Percentiles rank a stretch among this genome's conserved stretches.
Conservation (phyloP, 2,329 filamentous ascomycete genomes). For the Fusarium napiforme region DNA sequence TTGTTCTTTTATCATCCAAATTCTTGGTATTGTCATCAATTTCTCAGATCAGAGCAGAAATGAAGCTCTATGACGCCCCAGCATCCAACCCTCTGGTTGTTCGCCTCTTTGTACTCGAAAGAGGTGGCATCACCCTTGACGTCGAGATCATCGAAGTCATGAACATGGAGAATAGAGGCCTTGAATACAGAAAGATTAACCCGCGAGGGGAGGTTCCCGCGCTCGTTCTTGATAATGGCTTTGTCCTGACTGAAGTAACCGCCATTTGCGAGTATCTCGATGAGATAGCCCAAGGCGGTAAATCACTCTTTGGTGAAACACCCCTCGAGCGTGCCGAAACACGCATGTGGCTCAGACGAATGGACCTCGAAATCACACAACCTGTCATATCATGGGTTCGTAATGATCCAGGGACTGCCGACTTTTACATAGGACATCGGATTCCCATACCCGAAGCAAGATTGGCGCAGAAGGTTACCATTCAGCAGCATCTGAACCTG, state of each 20-base stretch:
- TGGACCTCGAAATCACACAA: conserved; percentile 11
- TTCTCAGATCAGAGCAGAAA: background rate
- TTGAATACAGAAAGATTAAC: conserved; percentile 19
- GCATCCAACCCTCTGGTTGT: conserved; percentile 18
- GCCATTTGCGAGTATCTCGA: conserved; percentile 16
- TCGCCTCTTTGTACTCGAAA: conserved; percentile 30
- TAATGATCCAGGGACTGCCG: background rate
- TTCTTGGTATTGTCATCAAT: rapidly evolving
- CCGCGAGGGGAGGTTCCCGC: conserved; percentile 10
- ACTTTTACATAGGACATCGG: conserved; percentile 8
- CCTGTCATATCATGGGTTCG: background rate
- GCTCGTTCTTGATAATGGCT: background rate
- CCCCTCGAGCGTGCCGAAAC: background rate
- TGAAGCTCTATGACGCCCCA: conserved; percentile 19
- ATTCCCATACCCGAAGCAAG: background rate
- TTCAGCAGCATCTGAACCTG: conserved; percentile 2
- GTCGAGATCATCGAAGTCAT: conserved; percentile 21
- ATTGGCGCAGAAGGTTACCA: background rate
- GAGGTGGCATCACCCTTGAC: conserved; percentile 12
- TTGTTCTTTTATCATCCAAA: background rate
- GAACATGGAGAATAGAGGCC: conserved; percentile 19
- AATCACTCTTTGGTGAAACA: background rate
- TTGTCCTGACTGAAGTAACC: conserved; percentile 4
- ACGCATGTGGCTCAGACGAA: conserved; percentile 8
- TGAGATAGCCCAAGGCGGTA: background rate